Conservation (phyloP, 768 basidiomycete species). For the Agaricus blazei region DNA sequence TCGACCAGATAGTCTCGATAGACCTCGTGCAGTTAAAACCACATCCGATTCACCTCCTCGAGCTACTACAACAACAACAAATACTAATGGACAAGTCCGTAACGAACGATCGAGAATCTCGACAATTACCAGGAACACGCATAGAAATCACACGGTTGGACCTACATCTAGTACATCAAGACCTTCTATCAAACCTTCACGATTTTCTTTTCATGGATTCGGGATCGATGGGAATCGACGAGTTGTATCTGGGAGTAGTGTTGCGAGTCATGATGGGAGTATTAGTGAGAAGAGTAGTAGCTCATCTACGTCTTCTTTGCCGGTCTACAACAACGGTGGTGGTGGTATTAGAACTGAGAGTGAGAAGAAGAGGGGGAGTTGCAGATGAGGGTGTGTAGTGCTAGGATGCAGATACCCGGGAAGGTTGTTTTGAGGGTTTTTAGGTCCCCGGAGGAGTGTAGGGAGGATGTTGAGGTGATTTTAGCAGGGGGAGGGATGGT, state of each 20-base stretch:
- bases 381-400: slow-evolving; percentile 60
- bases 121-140: neutral
- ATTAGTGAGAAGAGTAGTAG: slow-evolving; percentile 15
- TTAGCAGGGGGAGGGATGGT: slow-evolving; percentile 21
- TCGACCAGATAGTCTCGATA: neutral
- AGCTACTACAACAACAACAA: neutral
- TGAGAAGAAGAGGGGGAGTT: slow-evolving; percentile 55
- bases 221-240: too few relatives aligned
- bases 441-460: slow-evolving; percentile 62
- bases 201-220: neutral
- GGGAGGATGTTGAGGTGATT: slow-evolving; percentile 47
- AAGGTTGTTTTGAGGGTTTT: slow-evolving; percentile 63
- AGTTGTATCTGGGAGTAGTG: neutral
- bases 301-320: too few relatives aligned
- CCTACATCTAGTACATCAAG: neutral
- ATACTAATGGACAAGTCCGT: neutral
- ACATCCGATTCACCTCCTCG: neutral
- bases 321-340: neutral
- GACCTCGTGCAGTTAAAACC: neutral
- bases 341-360: slow-evolving; percentile 33
- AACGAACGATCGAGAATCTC: neutral
- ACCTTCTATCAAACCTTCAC: neutral
- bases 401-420: slow-evolving; percentile 52
- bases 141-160: too few relatives aligned
- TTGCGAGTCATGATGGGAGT: slow-evolving; percentile 3